Base-by-base conservation (phyloP, 225 moss, liverwort and hornwort species). In the Polytrichum commune region DNA sequence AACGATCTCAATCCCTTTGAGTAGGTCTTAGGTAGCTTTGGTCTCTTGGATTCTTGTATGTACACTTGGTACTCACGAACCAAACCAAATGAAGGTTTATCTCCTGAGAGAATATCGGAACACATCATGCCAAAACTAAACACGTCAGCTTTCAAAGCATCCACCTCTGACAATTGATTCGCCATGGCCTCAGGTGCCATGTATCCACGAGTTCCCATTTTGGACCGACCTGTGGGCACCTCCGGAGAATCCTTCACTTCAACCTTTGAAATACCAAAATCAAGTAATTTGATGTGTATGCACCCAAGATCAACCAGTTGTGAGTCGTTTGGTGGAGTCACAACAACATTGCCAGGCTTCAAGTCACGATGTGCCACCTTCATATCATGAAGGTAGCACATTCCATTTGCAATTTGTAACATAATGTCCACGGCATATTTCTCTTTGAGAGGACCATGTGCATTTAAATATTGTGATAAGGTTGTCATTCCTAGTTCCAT, bases 311-410 rank as follows among this genome's bases (percentile, higher is more conserved):
- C 23, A 22, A 18, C 23, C 35, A 66, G 53, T 25, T 53, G 27
- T 5, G 27, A 25, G 6, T 27, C 29, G 20, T 30, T 27, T 19
- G 18, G 20, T 55, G 69, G 22, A 18, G 3, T 28, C 19, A 57
- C 19, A 29, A 69, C 28, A 29, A 69, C 57, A 58, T 69, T 69
- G 10, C 5, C 1, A 69, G 69, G 69, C 56, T 69, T 69, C 28
- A 69, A 28, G 29, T 69, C 69, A 26, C 55, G 54, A 68, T 68
- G 68, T 54, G 54, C 68, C 27, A 68, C 68, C 24, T 68, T 54
- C 54, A 54, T 54, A 26, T 58, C 57, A 30, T 69, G n/a, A 27
- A 69, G 24, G 56, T 69, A 69, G 8, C 57, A 55, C 69, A 69
- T 69, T 58, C 69, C 69, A 57, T 28, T 69, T 55, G 69, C 69